A percentile compares a stretch with the other conserved stretches of the same genome.
These are phyloP conservation scores for Phlegmacium glaucopus DNA, from an alignment of 768 basidiomycete species.

Conservation along the genomic window DNA sequence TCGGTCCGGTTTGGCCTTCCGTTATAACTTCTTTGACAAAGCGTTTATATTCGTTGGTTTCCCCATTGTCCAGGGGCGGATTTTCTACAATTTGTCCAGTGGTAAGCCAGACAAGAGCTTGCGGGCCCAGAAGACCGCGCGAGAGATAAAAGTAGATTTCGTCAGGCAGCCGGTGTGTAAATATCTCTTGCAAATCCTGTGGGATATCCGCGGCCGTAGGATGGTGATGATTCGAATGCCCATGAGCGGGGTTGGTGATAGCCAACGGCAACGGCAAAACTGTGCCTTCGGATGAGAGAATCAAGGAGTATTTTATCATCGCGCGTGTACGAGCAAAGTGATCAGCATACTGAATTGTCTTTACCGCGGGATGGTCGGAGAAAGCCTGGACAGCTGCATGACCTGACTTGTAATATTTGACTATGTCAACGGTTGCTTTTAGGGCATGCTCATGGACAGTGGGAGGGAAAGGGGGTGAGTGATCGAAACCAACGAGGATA, in stretches of 20 bases:
- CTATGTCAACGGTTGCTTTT: conserved; percentile 87
- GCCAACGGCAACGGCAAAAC: conserved; percentile 82
- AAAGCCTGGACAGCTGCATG: conserved; percentile 75
- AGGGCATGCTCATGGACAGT: conserved; percentile 77
- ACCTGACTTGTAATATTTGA: conserved; percentile 90
- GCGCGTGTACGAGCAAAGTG: conserved; percentile 85
- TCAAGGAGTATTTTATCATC: conserved; percentile 89
- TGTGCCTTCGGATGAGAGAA: conserved; percentile 83
- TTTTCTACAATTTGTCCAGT: conserved; percentile 81
- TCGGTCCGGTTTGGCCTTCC: conserved; percentile 89
- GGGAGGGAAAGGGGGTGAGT: conserved; percentile 76
- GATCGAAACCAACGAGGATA: conserved; percentile 88
- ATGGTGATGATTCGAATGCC: conserved; percentile 58
- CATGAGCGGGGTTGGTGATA: conserved; percentile 46
- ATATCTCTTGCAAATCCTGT: conserved; percentile 88
- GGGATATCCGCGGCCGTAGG: conserved; percentile 89
- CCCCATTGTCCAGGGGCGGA: conserved; percentile 91
- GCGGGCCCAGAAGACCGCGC: conserved; percentile 84
- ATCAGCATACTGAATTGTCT: conserved; percentile 75
- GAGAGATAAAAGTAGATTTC: conserved; percentile 97
- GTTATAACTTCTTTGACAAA: conserved; percentile 97
- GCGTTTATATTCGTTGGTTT: conserved; percentile 90
- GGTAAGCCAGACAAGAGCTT: conserved; percentile 93
- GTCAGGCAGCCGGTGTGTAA: conserved; percentile 91
- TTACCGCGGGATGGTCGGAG: conserved; percentile 79